phyloP scores from a whole-genome alignment of 169 alveolate genomes.

The Neospora caninum region DNA sequence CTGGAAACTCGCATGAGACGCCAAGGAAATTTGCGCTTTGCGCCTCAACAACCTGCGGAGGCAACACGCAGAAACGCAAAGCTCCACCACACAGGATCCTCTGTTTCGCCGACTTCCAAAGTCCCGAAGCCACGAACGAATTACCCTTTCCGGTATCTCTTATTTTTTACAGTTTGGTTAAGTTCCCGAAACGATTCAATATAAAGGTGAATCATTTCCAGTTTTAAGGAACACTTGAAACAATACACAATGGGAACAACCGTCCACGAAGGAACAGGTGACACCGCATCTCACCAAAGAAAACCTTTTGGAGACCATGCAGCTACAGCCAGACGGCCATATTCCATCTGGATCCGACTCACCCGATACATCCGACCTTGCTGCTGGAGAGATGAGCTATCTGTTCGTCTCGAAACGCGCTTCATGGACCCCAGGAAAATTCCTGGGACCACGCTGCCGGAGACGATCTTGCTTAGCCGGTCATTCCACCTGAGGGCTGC shows the following conservation, averaged over 20 bases:
- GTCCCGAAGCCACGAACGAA: no score
- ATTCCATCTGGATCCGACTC: not conserved
- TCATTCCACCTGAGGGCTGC: constrained; percentile 29
- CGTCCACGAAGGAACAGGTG: not conserved
- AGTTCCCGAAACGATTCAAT: no score
- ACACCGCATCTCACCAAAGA: not conserved
- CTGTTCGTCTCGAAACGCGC: constrained; percentile 25
- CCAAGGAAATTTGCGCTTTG: not conserved
- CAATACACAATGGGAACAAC: no score
- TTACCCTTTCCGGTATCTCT: no score
- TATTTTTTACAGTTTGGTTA: no score
- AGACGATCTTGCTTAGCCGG: constrained; percentile 5
- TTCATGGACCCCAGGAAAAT: not conserved
- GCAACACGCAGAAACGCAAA: not conserved
- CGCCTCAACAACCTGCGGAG: constrained; percentile 6
- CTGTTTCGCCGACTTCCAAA: no score
- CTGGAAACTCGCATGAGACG: constrained; percentile 2
- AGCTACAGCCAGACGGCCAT: not conserved
- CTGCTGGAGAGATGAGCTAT: not conserved
- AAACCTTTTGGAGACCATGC: not conserved
- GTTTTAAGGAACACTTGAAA: no score
- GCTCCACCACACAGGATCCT: no score
- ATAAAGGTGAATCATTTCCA: no score
- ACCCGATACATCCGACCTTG: constrained; percentile 28
- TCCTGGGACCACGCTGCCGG: not conserved